Conservation (phyloP, 371 early-diverging fungal genomes). For the Mucor saturninus region DNA sequence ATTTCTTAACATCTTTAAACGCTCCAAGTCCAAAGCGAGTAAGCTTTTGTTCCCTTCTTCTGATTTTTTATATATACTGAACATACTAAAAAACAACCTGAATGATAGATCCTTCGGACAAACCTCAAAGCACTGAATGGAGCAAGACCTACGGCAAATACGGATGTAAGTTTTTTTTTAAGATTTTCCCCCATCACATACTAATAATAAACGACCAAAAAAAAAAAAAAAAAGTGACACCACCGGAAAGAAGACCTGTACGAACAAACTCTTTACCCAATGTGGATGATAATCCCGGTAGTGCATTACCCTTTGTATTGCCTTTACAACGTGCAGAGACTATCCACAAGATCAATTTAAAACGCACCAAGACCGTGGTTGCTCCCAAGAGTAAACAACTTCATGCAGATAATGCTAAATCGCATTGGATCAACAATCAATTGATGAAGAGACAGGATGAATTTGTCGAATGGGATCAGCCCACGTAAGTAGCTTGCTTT, state of each 20-base stretch:
- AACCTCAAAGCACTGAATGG: too few relatives aligned
- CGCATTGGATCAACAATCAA: conserved; percentile 64
- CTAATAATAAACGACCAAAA: neutral
- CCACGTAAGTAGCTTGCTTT: conserved; percentile 38
- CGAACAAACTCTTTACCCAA: conserved; percentile 33
- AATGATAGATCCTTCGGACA: too few relatives aligned
- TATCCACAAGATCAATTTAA: conserved; percentile 36
- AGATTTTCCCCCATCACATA: neutral
- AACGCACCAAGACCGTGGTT: conserved; percentile 32
- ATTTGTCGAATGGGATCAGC: conserved; percentile 53
- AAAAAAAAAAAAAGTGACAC: neutral
- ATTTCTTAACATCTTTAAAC: conserved; percentile 26
- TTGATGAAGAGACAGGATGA: conserved; percentile 57
- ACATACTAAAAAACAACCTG: too few relatives aligned
- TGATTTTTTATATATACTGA: too few relatives aligned
- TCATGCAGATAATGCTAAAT: conserved; percentile 46
- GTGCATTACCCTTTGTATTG: conserved; percentile 39
- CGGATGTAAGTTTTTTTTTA: neutral
- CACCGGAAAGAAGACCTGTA: conserved; percentile 16
- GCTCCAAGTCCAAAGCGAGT: conserved; percentile 22
- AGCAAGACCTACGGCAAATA: too few relatives aligned
- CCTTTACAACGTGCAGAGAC: conserved; percentile 44
- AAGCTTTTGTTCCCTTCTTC: neutral
- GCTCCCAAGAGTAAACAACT: conserved; percentile 19
- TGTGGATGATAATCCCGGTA: conserved; percentile 12